Base-by-base conservation (phyloP, 164 flowering plant species). In the Vitis rupestris region DNA sequence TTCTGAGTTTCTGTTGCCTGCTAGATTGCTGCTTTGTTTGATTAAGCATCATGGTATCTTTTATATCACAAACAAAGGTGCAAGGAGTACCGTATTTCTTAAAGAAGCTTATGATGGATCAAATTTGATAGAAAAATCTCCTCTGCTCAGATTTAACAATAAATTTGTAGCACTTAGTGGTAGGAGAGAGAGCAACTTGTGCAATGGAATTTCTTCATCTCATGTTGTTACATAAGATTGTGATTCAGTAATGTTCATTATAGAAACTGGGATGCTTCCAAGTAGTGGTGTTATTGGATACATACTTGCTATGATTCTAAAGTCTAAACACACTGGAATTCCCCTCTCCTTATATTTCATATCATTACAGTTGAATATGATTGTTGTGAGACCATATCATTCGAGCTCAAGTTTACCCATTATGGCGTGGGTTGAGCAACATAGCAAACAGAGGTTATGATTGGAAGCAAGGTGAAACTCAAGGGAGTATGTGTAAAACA, bases 31-130 rank as follows among this genome's bases (percentile, higher is more conserved):
- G 75, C 88, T 90, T 64, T 93, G 96, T 76, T 78, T 95, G 78
- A 84, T 93, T 30, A 95, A 87, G 86, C 90, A 91, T 79, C 97
- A 89, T 63, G 97, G 95, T 5, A 86, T 95, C 4, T 95, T 91
- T 82, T 95, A 95, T 79, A 78, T 95, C 31, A 95, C 99, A 1
- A 93, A 93, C 74, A 95, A 90, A 82, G 98, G 97, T 48, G 87
- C 77, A 27, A 82, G 73, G 66, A 82, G 98, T 72, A 95, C 97
- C 17, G 97, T 95, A 15, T 82, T 95, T 61, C 89, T 93, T n/a
- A 93, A 95, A 74, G 99, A 95, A 75, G 91, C 91, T 67, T 95
- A 95, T 76, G 81, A 81, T 68, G 92, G 91, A 16, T 79, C 92
- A 11, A 75, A 62, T 67, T 80, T 95, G 79, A 77, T 82, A 47